Percentiles rank a stretch among this genome's conserved stretches.
Evolutionary conservation across 345 rosid species (phyloP).

Genomic region (Noccaea caerulescens): DNA sequence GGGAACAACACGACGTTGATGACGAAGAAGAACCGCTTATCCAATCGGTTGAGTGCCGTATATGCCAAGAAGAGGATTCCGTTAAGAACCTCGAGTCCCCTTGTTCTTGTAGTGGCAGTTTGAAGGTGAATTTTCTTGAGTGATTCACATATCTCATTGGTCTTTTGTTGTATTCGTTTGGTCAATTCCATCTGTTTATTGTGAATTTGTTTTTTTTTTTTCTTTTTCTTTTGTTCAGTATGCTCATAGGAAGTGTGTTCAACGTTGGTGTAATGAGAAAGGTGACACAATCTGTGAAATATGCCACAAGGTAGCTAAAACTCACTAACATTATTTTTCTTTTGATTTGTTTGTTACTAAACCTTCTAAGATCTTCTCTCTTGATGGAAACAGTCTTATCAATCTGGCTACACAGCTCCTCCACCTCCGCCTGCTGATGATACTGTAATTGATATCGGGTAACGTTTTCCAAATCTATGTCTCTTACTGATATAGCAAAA

Average conservation of each 20-base stretch:
- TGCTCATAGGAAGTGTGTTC: slow-evolving; percentile 99
- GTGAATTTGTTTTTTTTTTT: background rate
- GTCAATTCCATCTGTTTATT: background rate
- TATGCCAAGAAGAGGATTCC: slow-evolving; percentile 96
- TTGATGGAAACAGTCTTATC: slow-evolving; percentile 61
- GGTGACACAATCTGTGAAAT: slow-evolving; percentile 93
- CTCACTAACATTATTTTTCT: slow-evolving; percentile 1
- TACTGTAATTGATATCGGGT: slow-evolving; percentile 78
- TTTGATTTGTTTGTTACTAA: background rate
- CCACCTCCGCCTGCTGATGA: slow-evolving; percentile 69
- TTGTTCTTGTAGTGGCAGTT: slow-evolving; percentile 93
- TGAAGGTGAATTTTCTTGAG: slow-evolving; percentile 60
- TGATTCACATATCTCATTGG: background rate
- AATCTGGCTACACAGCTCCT: slow-evolving; percentile 82
- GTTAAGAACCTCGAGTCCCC: slow-evolving; percentile 83
- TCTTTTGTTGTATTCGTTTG: background rate
- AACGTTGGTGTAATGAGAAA: slow-evolving; percentile 97
- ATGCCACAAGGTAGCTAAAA: slow-evolving; percentile 77
- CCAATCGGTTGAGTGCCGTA: slow-evolving; percentile 82
- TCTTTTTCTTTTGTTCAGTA: slow-evolving; percentile 47
- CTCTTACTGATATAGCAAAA: background rate
- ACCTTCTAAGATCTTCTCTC: background rate
- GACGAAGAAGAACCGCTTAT: slow-evolving; percentile 71
- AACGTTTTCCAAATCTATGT: slow-evolving; percentile 21
- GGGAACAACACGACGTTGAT: slow-evolving; percentile 45